Evolutionary conservation across 2,329 filamentous ascomycete genomes (phyloP).

Genomic region (Aspergillus alliaceus): DNA sequence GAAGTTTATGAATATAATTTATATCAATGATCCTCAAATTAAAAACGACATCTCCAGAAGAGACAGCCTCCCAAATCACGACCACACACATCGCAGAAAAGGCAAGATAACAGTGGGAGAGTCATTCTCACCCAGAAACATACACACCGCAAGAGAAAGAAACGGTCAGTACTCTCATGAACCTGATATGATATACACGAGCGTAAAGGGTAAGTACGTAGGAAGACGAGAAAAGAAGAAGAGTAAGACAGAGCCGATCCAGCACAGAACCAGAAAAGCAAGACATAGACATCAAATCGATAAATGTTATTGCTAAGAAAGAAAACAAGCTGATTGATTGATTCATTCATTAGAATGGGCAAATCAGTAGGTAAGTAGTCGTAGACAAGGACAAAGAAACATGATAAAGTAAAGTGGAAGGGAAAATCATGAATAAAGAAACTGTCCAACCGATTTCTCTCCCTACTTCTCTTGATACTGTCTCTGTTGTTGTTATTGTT

Average conservation of each 20-base stretch:
- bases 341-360: background rate
- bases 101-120: background rate
- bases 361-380: background rate
- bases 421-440: slow-evolving; percentile 5
- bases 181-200: background rate
- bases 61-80: background rate
- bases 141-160: background rate
- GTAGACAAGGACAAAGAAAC: background rate
- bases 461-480: background rate
- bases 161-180: background rate
- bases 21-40: background rate
- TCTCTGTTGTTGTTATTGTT: background rate
- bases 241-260: background rate
- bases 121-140: background rate
- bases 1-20: too few relatives aligned
- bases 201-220: background rate
- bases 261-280: background rate
- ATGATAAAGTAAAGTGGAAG: background rate
- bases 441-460: background rate
- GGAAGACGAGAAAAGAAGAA: too few relatives aligned
- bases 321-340: background rate
- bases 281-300: background rate
- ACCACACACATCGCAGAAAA: background rate
- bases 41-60: background rate
- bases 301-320: background rate